Evolutionary conservation across 2,329 filamentous ascomycete genomes (phyloP).

Genomic region (Immersiporthe knoxdaviesiana): DNA sequence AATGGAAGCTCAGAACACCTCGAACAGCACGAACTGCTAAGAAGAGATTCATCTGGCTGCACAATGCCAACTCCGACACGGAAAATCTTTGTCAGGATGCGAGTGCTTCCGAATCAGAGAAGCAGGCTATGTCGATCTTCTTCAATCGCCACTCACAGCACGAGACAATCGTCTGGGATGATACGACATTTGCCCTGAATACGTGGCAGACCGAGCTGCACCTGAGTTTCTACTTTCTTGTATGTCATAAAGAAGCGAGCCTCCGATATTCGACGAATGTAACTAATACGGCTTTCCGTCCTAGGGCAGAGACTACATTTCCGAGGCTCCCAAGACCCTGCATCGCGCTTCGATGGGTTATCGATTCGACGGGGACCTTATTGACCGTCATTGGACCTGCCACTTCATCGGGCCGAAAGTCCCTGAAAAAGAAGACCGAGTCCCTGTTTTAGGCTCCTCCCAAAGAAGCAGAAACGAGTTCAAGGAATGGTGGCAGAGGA

Average conservation of each 20-base stretch:
- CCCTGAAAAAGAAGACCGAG: too few relatives aligned
- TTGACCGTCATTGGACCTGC: slow-evolving; percentile 20
- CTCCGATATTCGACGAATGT: too few relatives aligned
- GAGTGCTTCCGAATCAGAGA: background rate
- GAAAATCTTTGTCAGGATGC: background rate
- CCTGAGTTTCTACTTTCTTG: background rate
- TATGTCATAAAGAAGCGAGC: too few relatives aligned
- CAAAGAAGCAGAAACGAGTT: background rate
- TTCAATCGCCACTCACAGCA: slow-evolving; percentile 1
- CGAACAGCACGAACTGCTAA: slow-evolving; percentile 6
- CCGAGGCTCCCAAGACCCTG: too few relatives aligned
- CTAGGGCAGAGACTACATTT: too few relatives aligned
- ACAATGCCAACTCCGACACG: background rate
- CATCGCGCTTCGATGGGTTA: background rate
- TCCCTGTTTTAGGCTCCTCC: background rate
- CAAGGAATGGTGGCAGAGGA: slow-evolving; percentile 14
- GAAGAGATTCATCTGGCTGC: slow-evolving; percentile 9
- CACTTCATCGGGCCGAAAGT: background rate
- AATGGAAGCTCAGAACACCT: background rate
- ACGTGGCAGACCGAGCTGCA: slow-evolving; percentile 6
- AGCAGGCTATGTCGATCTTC: background rate
- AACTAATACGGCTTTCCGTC: too few relatives aligned
- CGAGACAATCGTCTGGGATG: background rate
- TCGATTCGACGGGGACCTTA: slow-evolving; percentile 6
- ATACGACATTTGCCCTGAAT: slow-evolving; percentile 8